These are phyloP conservation scores for Beauveria sp. DNA, from an alignment of 2,329 filamentous ascomycete species.

Conservation along the genomic window DNA sequence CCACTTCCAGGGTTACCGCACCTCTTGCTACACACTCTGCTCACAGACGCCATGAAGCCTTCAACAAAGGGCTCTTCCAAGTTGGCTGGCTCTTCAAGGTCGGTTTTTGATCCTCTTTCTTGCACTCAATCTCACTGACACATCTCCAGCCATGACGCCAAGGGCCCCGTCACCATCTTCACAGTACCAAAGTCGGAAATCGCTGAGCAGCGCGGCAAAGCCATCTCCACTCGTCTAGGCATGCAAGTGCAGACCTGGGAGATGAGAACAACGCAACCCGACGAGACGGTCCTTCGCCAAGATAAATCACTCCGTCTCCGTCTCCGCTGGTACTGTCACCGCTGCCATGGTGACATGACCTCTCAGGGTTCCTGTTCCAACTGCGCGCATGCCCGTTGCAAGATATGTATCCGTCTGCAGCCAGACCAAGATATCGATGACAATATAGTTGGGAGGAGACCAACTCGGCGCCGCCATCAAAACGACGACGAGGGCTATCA, in stretches of 20 bases:
- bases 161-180: conserved; percentile 17
- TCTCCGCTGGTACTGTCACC: conserved; percentile 72
- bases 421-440: conserved; percentile 53
- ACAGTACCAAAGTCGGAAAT: conserved; percentile 43
- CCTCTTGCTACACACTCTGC: not conserved
- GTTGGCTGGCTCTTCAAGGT: not conserved
- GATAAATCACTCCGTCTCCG: conserved; percentile 74
- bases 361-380: conserved; percentile 63
- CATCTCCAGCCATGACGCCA: not conserved
- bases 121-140: not conserved
- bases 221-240: conserved; percentile 47
- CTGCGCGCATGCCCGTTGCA: conserved; percentile 76
- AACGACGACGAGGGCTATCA: conserved; percentile 50
- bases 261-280: conserved; percentile 40
- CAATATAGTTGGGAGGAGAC: conserved; percentile 38
- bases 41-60: not conserved
- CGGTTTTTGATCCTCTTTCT: not conserved
- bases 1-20: no score
- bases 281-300: conserved; percentile 53
- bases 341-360: conserved; percentile 69
- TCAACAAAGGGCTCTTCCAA: not conserved
- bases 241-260: conserved; percentile 47
- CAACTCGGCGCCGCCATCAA: conserved; percentile 32
- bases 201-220: conserved; percentile 49
- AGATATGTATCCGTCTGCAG: conserved; percentile 69